Conservation (phyloP, 176 grass and related monocot genomes). For the Avena atlantica region DNA sequence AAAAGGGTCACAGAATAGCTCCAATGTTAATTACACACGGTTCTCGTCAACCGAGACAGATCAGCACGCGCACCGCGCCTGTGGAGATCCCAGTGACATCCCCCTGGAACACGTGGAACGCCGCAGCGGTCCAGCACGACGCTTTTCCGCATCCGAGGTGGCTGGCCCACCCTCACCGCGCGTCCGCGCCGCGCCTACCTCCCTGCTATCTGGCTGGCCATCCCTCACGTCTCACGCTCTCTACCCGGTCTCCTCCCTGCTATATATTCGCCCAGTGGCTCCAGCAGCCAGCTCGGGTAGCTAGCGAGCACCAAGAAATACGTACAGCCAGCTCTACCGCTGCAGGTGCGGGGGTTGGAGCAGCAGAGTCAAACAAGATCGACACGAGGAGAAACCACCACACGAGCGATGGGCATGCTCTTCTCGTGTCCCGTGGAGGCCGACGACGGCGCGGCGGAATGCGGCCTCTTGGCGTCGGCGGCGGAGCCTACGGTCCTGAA, state of each 20-base stretch:
- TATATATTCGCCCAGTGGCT: constrained; percentile 52
- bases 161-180: constrained; percentile 25
- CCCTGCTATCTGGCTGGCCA: neutral
- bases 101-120: constrained; percentile 43
- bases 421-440: constrained; percentile 58
- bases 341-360: neutral
- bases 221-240: neutral
- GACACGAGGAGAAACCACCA: neutral
- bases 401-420: constrained; percentile 44
- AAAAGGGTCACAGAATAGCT: neutral
- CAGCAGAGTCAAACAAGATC: constrained; percentile 33
- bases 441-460: neutral
- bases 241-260: neutral
- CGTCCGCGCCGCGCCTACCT: too few relatives aligned
- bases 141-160: constrained; percentile 49
- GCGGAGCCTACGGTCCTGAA: constrained; percentile 42
- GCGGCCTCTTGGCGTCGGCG: too few relatives aligned
- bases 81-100: constrained; percentile 44
- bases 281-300: constrained; percentile 16
- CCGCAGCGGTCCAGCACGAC: neutral
- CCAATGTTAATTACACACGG: neutral
- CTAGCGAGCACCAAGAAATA: constrained; percentile 26
- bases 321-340: neutral
- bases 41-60: constrained; percentile 41
- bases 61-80: constrained; percentile 34